These are phyloP conservation scores for Exserohilum rostratum DNA, from an alignment of 2,329 filamentous ascomycete species.

Conservation along the genomic window DNA sequence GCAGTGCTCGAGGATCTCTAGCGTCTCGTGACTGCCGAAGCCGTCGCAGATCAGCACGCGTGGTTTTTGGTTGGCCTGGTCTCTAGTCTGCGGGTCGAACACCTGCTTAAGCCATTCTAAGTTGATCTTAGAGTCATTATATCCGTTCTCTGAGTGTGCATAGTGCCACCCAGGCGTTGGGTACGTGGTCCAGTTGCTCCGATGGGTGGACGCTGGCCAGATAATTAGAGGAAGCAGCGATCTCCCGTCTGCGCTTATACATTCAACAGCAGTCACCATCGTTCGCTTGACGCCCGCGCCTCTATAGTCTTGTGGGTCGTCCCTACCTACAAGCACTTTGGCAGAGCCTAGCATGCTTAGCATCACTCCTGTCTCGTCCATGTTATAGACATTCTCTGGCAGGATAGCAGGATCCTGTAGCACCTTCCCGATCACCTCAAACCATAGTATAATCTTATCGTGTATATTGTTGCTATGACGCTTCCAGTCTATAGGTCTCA, in stretches of 20 bases:
- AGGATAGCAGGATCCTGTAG: conserved; percentile 20
- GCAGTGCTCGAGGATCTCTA: conserved; percentile 41
- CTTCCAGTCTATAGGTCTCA: conserved; percentile 29
- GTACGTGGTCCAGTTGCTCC: conserved; percentile 15
- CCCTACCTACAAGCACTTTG: conserved; percentile 28
- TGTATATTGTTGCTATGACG: conserved; percentile 23
- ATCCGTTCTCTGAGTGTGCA: background rate
- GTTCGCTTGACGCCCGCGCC: conserved; percentile 24
- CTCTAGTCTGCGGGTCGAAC: conserved; percentile 3
- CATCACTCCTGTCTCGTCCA: conserved; percentile 5
- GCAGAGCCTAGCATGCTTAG: conserved; percentile 16
- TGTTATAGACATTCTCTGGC: conserved; percentile 32
- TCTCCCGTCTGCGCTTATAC: background rate
- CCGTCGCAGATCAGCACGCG: conserved; percentile 4
- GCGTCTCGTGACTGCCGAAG: conserved; percentile 46
- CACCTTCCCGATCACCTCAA: conserved; percentile 15
- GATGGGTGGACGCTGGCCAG: background rate
- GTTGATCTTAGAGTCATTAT: conserved; percentile 6
- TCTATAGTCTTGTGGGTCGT: conserved; percentile 22
- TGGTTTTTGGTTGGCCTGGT: background rate
- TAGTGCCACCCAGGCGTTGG: background rate
- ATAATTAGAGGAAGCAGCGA: background rate
- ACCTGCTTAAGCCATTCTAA: conserved; percentile 3
- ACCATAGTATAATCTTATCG: conserved; percentile 30
- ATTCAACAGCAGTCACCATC: background rate